Percentiles rank a stretch among this genome's conserved stretches.
Evolutionary conservation across 257 asterid genomes (phyloP).

Genomic region (Jaltomata sinuosa): DNA sequence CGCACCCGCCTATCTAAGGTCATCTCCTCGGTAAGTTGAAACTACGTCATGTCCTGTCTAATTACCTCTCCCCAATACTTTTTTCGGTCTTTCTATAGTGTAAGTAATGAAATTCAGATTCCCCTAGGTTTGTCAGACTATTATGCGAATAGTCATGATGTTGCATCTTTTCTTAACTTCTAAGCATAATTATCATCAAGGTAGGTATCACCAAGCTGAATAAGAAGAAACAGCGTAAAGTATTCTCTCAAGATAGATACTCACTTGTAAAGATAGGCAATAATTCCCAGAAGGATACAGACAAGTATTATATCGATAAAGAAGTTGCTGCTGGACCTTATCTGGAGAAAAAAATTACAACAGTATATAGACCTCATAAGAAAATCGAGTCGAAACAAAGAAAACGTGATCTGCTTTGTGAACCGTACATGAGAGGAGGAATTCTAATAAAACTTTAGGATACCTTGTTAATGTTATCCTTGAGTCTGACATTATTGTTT

Average conservation of each 20-base stretch:
- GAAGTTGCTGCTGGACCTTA: conserved; percentile 66
- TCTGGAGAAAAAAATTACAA: conserved; percentile 24
- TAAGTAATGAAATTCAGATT: neutral
- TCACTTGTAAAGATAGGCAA: conserved; percentile 74
- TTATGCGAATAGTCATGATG: neutral
- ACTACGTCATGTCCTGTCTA: neutral
- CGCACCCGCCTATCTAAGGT: neutral
- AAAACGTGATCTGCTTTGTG: neutral
- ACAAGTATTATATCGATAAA: conserved; percentile 61
- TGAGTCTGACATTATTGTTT: conserved; percentile 66
- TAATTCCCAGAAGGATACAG: conserved; percentile 72
- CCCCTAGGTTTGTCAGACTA: neutral
- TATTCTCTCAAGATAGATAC: conserved; percentile 10
- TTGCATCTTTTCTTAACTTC: neutral
- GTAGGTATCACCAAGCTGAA: neutral
- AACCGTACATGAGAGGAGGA: neutral
- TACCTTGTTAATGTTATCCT: conserved; percentile 49
- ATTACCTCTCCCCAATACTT: neutral
- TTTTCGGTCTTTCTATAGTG: neutral
- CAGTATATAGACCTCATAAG: neutral
- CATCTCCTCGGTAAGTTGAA: neutral
- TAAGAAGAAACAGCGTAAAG: neutral
- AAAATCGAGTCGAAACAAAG: neutral
- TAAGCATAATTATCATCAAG: neutral
- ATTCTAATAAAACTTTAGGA: neutral